Percentiles rank a stretch among this genome's conserved stretches.
Conservation (phyloP, 2,329 filamentous ascomycete species). For the Penicillium corylophilum region DNA sequence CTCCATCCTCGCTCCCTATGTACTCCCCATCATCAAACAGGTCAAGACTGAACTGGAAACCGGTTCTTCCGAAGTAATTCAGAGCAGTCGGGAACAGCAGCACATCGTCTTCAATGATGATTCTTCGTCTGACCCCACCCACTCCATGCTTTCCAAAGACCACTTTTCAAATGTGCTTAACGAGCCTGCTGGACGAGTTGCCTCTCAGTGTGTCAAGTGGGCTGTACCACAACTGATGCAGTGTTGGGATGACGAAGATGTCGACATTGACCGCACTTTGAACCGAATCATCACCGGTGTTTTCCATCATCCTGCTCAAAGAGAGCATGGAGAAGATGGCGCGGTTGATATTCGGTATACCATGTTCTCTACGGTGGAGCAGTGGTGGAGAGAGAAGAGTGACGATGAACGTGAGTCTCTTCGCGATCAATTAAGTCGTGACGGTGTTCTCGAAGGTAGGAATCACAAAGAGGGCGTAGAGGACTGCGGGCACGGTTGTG, state of each 20-base stretch:
- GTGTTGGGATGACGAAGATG: slow-evolving; percentile 75
- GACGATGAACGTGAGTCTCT: slow-evolving; percentile 65
- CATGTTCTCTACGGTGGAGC: slow-evolving; percentile 77
- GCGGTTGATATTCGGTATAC: slow-evolving; percentile 67
- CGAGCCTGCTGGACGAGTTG: slow-evolving; percentile 80
- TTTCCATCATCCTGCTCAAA: slow-evolving; percentile 83
- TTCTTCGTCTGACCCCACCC: slow-evolving; percentile 74
- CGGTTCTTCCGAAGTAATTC: slow-evolving; percentile 82
- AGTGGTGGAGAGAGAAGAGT: slow-evolving; percentile 75
- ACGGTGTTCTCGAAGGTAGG: slow-evolving; percentile 71
- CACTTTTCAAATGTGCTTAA: slow-evolving; percentile 91
- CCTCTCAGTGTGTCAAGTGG: slow-evolving; percentile 77
- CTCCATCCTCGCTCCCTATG: slow-evolving; percentile 82
- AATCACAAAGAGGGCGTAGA: slow-evolving; percentile 86
- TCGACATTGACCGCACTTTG: slow-evolving; percentile 68
- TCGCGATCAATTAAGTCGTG: slow-evolving; percentile 71
- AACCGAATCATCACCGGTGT: slow-evolving; percentile 78
- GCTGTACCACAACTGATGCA: slow-evolving; percentile 85
- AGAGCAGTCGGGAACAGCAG: slow-evolving; percentile 80
- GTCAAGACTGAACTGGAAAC: slow-evolving; percentile 84
- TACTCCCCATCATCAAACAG: slow-evolving; percentile 81
- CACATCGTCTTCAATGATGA: slow-evolving; percentile 84
- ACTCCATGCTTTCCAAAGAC: slow-evolving; percentile 95
- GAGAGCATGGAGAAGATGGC: slow-evolving; percentile 67
- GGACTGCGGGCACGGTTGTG: slow-evolving; percentile 82